phyloP scores from a whole-genome alignment of 2,329 filamentous ascomycete species.

The Neurospora sp. region DNA sequence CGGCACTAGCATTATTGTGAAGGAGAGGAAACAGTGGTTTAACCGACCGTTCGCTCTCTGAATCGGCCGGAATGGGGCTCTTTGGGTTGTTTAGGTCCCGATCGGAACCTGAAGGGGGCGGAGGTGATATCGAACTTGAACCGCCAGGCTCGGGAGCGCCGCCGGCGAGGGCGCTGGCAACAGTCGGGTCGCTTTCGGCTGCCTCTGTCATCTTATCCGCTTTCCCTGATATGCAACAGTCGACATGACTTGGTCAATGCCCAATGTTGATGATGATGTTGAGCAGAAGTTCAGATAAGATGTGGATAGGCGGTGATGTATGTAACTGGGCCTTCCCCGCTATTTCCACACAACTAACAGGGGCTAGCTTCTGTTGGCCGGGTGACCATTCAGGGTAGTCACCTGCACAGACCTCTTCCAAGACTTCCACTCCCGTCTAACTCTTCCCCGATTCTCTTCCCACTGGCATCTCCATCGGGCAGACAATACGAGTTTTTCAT shows the following conservation, averaged over 20 bases:
- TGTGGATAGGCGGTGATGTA: background rate
- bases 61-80: background rate
- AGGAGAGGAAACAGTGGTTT: constrained; percentile 29
- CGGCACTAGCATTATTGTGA: constrained; percentile 31
- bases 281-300: background rate
- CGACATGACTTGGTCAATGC: background rate
- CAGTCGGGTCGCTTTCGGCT: background rate
- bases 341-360: background rate
- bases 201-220: background rate
- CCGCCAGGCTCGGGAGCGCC: background rate
- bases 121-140: background rate
- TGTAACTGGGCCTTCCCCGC: background rate
- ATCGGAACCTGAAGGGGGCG: background rate
- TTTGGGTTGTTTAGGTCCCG: background rate
- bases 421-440: background rate
- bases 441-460: background rate
- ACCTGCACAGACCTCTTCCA: background rate
- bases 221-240: background rate
- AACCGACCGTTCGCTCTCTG: background rate
- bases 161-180: constrained; percentile 1
- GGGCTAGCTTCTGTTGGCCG: background rate
- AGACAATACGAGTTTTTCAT: background rate
- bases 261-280: background rate
- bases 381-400: background rate
- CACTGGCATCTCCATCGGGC: background rate